Conservation (phyloP, 805 yeast genomes). For the Citeromyces matritensis region DNA sequence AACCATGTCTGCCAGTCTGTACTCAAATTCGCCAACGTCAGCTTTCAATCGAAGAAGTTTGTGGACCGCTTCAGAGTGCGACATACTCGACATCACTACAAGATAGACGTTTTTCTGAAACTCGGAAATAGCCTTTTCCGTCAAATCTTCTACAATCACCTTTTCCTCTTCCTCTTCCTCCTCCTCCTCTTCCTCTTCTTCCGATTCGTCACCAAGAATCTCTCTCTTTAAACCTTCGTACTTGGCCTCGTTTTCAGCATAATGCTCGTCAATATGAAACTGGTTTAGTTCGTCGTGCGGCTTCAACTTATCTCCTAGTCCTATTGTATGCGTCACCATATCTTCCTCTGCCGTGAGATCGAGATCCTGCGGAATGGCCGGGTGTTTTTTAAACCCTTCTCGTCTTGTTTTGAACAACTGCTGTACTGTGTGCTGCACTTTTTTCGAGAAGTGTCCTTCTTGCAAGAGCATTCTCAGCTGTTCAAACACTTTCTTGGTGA, state of each 20-base stretch:
- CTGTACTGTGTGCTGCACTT: constrained; percentile 31
- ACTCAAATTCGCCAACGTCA: constrained; percentile 24
- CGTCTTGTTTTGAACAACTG: constrained; percentile 34
- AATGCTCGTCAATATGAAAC: constrained; percentile 36
- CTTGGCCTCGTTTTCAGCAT: constrained; percentile 28
- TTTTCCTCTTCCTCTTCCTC: constrained; percentile 8
- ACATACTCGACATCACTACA: constrained; percentile 78
- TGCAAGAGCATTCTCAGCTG: constrained; percentile 45
- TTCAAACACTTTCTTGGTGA: constrained; percentile 34
- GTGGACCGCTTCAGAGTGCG: constrained; percentile 88
- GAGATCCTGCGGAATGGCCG: constrained; percentile 25
- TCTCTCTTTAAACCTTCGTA: constrained; percentile 27
- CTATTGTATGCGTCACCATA: constrained; percentile 35
- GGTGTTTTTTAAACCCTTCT: constrained; percentile 21
- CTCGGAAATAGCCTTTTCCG: constrained; percentile 46
- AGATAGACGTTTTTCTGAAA: constrained; percentile 69
- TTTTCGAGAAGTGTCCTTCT: constrained; percentile 27
- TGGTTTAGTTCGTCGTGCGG: constrained; percentile 28
- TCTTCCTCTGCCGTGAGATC: constrained; percentile 58
- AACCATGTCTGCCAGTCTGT: constrained; percentile 53
- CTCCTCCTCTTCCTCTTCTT: constrained; percentile 9
- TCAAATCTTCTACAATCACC: constrained; percentile 42
- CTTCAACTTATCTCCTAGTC: constrained; percentile 34
- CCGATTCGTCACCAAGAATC: constrained; percentile 23
- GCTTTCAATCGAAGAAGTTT: constrained; percentile 44